Evolutionary conservation across 345 rosid species (phyloP).

Genomic region (Nephelium lappaceum): DNA sequence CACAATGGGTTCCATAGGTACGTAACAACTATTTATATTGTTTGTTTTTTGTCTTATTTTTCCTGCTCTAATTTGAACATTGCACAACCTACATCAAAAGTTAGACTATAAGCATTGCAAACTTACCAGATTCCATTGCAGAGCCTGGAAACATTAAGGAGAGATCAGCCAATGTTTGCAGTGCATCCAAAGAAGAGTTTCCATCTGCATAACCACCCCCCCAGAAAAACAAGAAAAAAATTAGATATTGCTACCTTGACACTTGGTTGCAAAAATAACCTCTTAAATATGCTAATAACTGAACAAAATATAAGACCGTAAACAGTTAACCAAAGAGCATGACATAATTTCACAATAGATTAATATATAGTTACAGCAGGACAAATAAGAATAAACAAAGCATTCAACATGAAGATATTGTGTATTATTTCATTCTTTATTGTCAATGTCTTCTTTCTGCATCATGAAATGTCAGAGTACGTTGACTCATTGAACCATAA

Average conservation of each 20-base stretch:
- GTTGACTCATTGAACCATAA: background rate
- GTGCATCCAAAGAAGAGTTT: constrained; percentile 62
- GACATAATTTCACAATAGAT: background rate
- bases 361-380: background rate
- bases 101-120: constrained; percentile 15
- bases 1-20: background rate
- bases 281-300: background rate
- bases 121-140: constrained; percentile 69
- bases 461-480: background rate
- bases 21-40: background rate
- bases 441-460: constrained; percentile 16
- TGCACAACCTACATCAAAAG: constrained; percentile 2
- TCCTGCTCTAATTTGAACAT: background rate
- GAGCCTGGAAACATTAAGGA: constrained; percentile 60
- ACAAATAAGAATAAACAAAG: constrained; percentile 20
- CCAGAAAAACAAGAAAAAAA: background rate
- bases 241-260: background rate
- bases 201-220: constrained; percentile 59
- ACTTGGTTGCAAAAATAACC: background rate
- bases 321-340: background rate
- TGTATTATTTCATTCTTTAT: constrained; percentile 9
- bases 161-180: constrained; percentile 79
- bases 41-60: background rate
- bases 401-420: constrained; percentile 20
- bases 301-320: background rate